phyloP scores from a whole-genome alignment of 805 yeast genomes.

The Metschnikowia proteae region DNA sequence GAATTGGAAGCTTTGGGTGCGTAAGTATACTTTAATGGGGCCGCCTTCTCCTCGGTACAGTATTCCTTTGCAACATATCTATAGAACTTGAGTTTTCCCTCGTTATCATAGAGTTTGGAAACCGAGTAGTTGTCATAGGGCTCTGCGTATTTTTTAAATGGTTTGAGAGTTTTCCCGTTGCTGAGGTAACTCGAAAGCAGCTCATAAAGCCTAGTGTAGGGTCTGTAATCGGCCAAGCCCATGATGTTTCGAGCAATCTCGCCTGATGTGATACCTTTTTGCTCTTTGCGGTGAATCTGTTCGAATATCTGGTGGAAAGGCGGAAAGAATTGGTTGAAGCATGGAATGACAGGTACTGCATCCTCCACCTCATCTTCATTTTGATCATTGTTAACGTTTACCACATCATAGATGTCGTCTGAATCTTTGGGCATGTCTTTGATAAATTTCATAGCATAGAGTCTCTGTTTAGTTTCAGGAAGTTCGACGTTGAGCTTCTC shows the following conservation, averaged over 20 bases:
- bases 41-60: constrained; percentile 14
- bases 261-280: constrained; percentile 57
- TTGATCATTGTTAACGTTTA: constrained; percentile 17
- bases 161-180: constrained; percentile 26
- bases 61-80: constrained; percentile 42
- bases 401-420: constrained; percentile 40
- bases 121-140: constrained; percentile 33
- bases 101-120: constrained; percentile 63
- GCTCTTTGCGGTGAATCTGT: constrained; percentile 37
- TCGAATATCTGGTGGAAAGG: constrained; percentile 60
- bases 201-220: constrained; percentile 51
- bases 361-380: constrained; percentile 12
- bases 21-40: constrained; percentile 9
- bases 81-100: constrained; percentile 70
- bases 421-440: constrained; percentile 47
- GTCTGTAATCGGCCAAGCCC: constrained; percentile 53
- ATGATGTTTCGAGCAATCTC: constrained; percentile 46
- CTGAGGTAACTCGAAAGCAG: constrained; percentile 38
- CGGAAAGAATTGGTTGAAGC: constrained; percentile 56
- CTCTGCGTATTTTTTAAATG: constrained; percentile 26
- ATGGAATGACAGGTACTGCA: constrained; percentile 20
- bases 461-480: constrained; percentile 22
- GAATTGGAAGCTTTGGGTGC: constrained; percentile 9
- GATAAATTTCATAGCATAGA: constrained; percentile 39
- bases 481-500: constrained; percentile 49